Base-by-base conservation (phyloP, 169 alveolate genomes). In the Fabrea salina region DNA sequence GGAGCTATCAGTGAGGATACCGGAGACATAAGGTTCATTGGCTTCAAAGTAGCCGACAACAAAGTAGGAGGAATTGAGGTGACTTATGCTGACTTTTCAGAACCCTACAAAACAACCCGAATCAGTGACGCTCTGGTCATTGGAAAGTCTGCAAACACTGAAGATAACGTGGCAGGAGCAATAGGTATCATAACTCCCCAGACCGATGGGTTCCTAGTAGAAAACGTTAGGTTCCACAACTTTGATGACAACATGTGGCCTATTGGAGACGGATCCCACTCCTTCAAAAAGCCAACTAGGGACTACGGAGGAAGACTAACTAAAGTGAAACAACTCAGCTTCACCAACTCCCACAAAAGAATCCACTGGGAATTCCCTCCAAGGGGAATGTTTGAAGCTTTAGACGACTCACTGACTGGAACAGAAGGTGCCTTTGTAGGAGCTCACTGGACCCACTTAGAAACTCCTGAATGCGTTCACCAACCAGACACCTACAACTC, bases 151-250 rank as follows among this genome's bases (percentile, higher is more conserved):
- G 76, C 2, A 8, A 58, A 47, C 7, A 80, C 80, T 19, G 57
- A 30, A 0, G 76, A 44, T 27, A 83, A 77, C 25, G 39, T 27
- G 22, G 19, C 49, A 1, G 74, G 53, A 0, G 40, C 89, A 13
- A 61, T 71, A 13, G 95, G 92, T 11, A 32, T 91, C 3, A 74
- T 83, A 0, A 77, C 87, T 0, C 89, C 95, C 13, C 86, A 90
- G 75, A 81, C 89, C 22, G 92, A 91, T 53, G 87, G 88, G 35
- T 77, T 87, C 51, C 35, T 47, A 19, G 88, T 83, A 13, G 66
- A 80, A 37, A 58, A 57, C 19, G 74, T 75, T 16, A 59, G 58
- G 25, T 77, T 86, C 58, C 58, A 53, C 58, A 86, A 85, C 47
- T 76, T 70, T 51, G 88, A 57, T 37, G 75, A 57, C 25, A 32